phyloP scores from a whole-genome alignment of 2,329 filamentous ascomycete species.

The Ceratocystiopsis sp. region DNA sequence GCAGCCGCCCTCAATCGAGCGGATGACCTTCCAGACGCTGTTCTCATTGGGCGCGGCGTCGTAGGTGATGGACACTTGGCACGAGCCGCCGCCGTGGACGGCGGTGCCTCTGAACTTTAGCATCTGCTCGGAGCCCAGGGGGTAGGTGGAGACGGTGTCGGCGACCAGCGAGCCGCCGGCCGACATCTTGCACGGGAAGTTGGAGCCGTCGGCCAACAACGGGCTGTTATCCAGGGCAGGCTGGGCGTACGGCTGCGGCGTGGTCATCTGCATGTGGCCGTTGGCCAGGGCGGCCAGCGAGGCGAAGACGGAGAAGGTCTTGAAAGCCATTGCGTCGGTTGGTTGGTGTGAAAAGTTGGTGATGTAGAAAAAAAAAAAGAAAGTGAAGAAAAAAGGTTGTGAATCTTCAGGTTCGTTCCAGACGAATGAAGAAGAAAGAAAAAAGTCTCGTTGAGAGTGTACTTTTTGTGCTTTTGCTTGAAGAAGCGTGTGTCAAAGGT shows the following conservation, averaged over 20 bases:
- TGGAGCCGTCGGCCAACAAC: constrained; percentile 35
- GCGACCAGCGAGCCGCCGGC: constrained; percentile 28
- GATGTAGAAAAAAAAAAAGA: neutral
- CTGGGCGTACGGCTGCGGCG: constrained; percentile 44
- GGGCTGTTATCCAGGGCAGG: constrained; percentile 40
- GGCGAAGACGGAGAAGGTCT: constrained; percentile 29
- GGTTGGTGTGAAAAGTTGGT: neutral
- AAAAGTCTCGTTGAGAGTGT: too few species aligned
- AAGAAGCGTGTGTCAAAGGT: neutral
- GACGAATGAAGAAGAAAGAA: constrained; percentile 16
- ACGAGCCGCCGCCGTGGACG: constrained; percentile 80
- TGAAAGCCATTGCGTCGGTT: constrained; percentile 20
- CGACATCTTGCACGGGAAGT: constrained; percentile 73
- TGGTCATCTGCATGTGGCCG: constrained; percentile 61
- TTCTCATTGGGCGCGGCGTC: constrained; percentile 50
- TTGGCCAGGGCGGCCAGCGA: constrained; percentile 40
- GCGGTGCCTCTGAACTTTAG: constrained; percentile 56
- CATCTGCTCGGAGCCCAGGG: constrained; percentile 41
- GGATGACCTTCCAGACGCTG: constrained; percentile 73
- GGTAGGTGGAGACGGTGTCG: constrained; percentile 31
- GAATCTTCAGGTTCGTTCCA: constrained; percentile 17
- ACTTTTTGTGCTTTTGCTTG: too few species aligned
- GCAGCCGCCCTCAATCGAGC: constrained; percentile 76
- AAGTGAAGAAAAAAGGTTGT: too few species aligned
- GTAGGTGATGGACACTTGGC: constrained; percentile 74